A percentile compares a stretch with the other conserved stretches of the same genome.
Evolutionary conservation across 148 eudicot genomes (phyloP).

Genomic region (Fallopia convolvulus): DNA sequence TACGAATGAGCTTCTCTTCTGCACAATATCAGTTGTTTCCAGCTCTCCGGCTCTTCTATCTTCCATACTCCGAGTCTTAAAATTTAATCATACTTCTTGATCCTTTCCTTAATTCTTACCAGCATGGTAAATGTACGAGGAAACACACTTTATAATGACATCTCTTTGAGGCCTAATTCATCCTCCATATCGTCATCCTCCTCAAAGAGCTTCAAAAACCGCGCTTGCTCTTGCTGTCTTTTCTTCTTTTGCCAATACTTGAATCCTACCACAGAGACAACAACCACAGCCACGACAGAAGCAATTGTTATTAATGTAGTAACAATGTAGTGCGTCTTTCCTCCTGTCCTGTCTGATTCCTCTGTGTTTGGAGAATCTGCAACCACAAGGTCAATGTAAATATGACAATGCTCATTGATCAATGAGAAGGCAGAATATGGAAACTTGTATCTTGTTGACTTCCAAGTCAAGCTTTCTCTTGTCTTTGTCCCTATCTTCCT

Average conservation of each 20-base stretch:
- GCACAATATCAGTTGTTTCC: too few species aligned
- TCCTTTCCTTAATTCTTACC: background rate
- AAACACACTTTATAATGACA: slow-evolving; percentile 9
- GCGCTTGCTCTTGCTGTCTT: slow-evolving; percentile 68
- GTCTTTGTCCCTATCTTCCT: background rate
- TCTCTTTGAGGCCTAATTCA: slow-evolving; percentile 62
- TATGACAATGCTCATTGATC: too few species aligned
- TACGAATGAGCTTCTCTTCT: background rate
- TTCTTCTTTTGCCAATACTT: slow-evolving; percentile 68
- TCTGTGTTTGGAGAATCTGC: background rate
- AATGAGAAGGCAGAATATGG: background rate
- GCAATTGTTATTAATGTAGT: slow-evolving; percentile 30
- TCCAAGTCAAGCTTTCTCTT: background rate
- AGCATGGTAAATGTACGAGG: background rate
- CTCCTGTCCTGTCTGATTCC: slow-evolving; percentile 6
- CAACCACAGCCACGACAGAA: slow-evolving; percentile 27
- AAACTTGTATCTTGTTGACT: too few species aligned
- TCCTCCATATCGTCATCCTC: slow-evolving; percentile 71
- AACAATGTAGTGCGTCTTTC: slow-evolving; percentile 21
- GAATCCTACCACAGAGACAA: slow-evolving; percentile 36
- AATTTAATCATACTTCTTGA: background rate
- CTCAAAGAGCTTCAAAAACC: slow-evolving; percentile 78
- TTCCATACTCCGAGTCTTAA: background rate
- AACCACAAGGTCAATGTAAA: background rate
- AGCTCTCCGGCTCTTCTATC: background rate